Evolutionary conservation across 2,329 filamentous ascomycete species (phyloP).

Genomic region (Metarhizium rileyi): DNA sequence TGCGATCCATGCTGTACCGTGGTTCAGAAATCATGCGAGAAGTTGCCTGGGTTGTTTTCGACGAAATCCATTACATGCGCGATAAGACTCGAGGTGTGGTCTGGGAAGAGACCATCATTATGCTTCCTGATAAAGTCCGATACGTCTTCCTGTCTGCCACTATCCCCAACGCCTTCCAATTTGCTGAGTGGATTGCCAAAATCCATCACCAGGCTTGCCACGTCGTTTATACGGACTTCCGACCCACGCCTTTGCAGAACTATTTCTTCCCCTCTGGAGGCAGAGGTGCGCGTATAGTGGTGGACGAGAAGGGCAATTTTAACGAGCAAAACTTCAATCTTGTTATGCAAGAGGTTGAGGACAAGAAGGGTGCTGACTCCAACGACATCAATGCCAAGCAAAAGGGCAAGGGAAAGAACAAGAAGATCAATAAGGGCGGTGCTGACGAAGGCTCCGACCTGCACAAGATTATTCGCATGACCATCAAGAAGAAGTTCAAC

Average conservation of each 20-base stretch:
- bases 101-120: conserved; percentile 98
- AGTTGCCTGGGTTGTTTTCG: conserved; percentile 96
- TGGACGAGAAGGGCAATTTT: conserved; percentile 95
- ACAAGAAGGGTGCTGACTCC: conserved; percentile 77
- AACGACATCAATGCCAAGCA: conserved; percentile 68
- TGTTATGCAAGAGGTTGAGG: conserved; percentile 83
- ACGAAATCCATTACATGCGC: conserved; percentile 97
- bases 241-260: conserved; percentile 90
- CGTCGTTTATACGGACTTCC: conserved; percentile 98
- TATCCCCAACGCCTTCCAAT: conserved; percentile 98
- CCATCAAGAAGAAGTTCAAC: conserved; percentile 94
- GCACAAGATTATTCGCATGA: conserved; percentile 97
- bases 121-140: conserved; percentile 94
- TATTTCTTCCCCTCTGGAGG: conserved; percentile 94
- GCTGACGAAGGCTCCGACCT: conserved; percentile 70
- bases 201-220: conserved; percentile 96
- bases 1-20: conserved; percentile 95
- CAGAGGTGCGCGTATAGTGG: conserved; percentile 85
- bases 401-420: conserved; percentile 84
- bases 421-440: conserved; percentile 85
- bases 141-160: conserved; percentile 98
- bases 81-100: conserved; percentile 92
- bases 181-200: conserved; percentile 98
- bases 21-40: conserved; percentile 99
- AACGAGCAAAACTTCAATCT: conserved; percentile 96